Percentiles rank a stretch among this genome's conserved stretches.
These are phyloP conservation scores for Torulaspora indica DNA, from an alignment of 805 yeast species.

Conservation along the genomic window DNA sequence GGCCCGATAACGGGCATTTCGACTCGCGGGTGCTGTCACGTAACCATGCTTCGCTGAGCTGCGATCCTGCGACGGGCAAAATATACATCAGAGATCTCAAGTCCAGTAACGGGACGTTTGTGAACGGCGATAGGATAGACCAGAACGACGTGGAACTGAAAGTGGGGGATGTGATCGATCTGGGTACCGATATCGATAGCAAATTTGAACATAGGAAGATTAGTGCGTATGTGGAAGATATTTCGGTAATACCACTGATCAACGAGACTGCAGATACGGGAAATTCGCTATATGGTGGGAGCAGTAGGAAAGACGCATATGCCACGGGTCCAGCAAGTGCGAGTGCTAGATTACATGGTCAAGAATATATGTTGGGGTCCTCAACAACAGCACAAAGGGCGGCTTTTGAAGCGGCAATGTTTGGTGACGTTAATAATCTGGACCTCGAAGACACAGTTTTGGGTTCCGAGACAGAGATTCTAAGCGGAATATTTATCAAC, in stretches of 20 bases:
- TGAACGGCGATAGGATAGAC: slow-evolving; percentile 67
- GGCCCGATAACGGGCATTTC: slow-evolving; percentile 80
- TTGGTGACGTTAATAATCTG: slow-evolving; percentile 50
- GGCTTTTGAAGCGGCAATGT: slow-evolving; percentile 56
- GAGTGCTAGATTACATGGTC: slow-evolving; percentile 3
- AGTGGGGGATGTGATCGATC: slow-evolving; percentile 81
- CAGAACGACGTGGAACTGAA: slow-evolving; percentile 55
- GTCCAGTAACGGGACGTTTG: slow-evolving; percentile 91
- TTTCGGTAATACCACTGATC: slow-evolving; percentile 46
- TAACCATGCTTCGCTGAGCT: slow-evolving; percentile 87
- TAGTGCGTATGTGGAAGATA: slow-evolving; percentile 73
- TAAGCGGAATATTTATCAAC: slow-evolving; percentile 55
- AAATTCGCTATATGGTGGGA: slow-evolving; percentile 2
- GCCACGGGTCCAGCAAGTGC: background rate
- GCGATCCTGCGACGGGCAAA: slow-evolving; percentile 58
- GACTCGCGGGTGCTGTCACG: slow-evolving; percentile 90
- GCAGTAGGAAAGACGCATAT: background rate
- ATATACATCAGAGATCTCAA: slow-evolving; percentile 80
- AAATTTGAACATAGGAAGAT: slow-evolving; percentile 76
- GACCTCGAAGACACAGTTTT: slow-evolving; percentile 48
- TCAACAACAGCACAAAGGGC: slow-evolving; percentile 26
- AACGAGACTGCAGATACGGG: slow-evolving; percentile 20
- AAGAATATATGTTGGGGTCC: slow-evolving; percentile 6
- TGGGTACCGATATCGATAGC: slow-evolving; percentile 81
- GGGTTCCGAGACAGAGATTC: slow-evolving; percentile 44